A percentile compares a stretch with the other conserved stretches of the same genome.
Conservation (phyloP, 169 alveolate genomes). For the Plasmodium sp. region DNA sequence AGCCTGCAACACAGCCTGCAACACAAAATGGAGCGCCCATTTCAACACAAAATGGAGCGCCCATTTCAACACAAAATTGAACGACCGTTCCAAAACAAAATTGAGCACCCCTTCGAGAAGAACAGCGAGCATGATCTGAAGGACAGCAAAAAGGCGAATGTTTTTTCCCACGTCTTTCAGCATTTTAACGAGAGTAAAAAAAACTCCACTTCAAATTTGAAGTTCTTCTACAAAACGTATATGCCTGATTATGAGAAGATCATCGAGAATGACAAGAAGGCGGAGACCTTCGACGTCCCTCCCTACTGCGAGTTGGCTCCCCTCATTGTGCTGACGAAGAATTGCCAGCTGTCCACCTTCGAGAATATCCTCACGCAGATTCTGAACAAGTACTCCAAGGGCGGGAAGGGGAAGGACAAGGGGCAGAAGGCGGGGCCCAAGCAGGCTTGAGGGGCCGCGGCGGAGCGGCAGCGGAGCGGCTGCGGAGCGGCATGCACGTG, state of each 20-base stretch:
- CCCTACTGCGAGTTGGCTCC: constrained; percentile 86
- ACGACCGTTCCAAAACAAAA: not conserved
- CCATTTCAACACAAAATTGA: not conserved
- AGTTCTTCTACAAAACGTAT: constrained; percentile 61
- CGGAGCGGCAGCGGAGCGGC: not conserved
- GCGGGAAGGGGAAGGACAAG: constrained; percentile 34
- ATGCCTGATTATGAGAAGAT: constrained; percentile 73
- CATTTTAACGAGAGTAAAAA: constrained; percentile 57
- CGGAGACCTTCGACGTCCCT: constrained; percentile 76
- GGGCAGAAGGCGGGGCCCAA: not conserved
- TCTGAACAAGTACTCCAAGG: constrained; percentile 42
- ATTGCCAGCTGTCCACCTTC: constrained; percentile 77
- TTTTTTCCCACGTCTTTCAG: constrained; percentile 53
- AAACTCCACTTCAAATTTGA: constrained; percentile 45
- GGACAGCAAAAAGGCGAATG: constrained; percentile 22
- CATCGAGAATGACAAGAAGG: constrained; percentile 68
- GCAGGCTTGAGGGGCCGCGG: not conserved
- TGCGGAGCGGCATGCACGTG: not conserved
- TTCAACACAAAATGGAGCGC: not conserved
- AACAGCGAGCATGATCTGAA: not conserved
- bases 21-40: no score
- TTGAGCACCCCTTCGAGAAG: not conserved
- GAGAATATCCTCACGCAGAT: constrained; percentile 76
- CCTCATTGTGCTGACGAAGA: constrained; percentile 75
- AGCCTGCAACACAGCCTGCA: no score